Percentiles rank a stretch among this genome's conserved stretches.
Conservation (phyloP, 2,329 filamentous ascomycete genomes). For the Microcyclosporella mali region DNA sequence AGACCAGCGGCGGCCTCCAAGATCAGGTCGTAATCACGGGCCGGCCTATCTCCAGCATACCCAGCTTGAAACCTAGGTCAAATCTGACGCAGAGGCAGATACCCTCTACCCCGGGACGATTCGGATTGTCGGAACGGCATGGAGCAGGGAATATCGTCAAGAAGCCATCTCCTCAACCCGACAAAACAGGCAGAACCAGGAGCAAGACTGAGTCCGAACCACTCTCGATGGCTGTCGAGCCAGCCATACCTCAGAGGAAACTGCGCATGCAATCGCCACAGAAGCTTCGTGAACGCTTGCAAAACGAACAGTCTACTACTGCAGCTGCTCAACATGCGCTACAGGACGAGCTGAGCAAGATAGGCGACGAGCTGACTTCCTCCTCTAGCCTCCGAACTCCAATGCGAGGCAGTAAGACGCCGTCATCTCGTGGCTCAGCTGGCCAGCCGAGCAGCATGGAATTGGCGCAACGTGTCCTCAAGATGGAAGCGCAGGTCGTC, state of each 20-base stretch:
- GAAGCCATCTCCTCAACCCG: slow-evolving; percentile 50
- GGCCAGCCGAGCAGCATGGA: slow-evolving; percentile 31
- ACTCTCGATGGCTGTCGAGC: neutral
- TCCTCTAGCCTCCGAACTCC: slow-evolving; percentile 14
- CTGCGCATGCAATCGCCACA: slow-evolving; percentile 59
- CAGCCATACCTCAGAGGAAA: slow-evolving; percentile 38
- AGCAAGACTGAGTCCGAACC: slow-evolving; percentile 13
- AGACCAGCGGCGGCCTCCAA: slow-evolving; percentile 20
- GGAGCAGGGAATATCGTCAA: slow-evolving; percentile 51
- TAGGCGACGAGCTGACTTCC: slow-evolving; percentile 65
- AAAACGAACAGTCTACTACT: slow-evolving; percentile 70
- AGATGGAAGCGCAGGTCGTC: slow-evolving; percentile 63
- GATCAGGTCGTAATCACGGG: slow-evolving; percentile 25
- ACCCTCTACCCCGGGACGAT: slow-evolving; percentile 37
- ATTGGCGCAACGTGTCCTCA: slow-evolving; percentile 53
- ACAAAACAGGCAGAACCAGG: slow-evolving; percentile 19
- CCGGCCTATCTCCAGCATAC: slow-evolving; percentile 43
- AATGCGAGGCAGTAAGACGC: slow-evolving; percentile 14
- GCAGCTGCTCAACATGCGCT: slow-evolving; percentile 63
- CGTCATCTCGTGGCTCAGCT: slow-evolving; percentile 16
- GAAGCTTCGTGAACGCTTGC: slow-evolving; percentile 72
- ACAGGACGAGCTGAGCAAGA: slow-evolving; percentile 69
- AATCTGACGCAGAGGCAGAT: slow-evolving; percentile 31
- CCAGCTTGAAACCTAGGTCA: slow-evolving; percentile 36
- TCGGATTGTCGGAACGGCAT: slow-evolving; percentile 48